Base-by-base conservation (phyloP, 352 stramenopile genomes). In the Elongisporangium anandrum region DNA sequence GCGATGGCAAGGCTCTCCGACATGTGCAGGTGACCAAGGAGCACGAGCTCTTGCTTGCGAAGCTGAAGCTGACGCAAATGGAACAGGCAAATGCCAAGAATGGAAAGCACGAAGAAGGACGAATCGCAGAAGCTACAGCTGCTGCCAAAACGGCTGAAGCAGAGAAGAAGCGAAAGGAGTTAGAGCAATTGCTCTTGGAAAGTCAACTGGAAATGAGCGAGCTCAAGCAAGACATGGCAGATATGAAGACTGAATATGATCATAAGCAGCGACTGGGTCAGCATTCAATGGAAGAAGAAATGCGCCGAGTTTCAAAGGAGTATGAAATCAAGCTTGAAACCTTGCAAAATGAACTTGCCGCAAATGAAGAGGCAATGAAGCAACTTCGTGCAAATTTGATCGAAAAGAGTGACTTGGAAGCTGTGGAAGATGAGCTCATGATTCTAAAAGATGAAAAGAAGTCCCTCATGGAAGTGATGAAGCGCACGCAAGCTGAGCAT, bases 11-110 rank as follows among this genome's bases (percentile, higher is more conserved):
- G 57, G 66, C 69, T 16, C 58, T 83, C 12, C 63, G 68, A 29
- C 79, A 72, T 21, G 68, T 70, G 7, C 88, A 84, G 69, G 72
- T 76, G 20, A 77, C 72, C 1, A 92, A 88, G 57, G 75, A 90
- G 20, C 79, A 88, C 19, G 77, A 88, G 24, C 59, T 92, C 20
- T 72, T 75, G 19, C 57, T 88, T 51, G 69, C 79, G 1, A 82
- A 85, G 51, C 59, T 89, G 26, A 81, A 78, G 59, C 51, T 93
- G 24, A 76, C 77, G 23, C 76, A 89, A 57, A 73, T 88, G 64
- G 79, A 93, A 26, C 71, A 73, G 12, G 72, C 77, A 12, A 65
- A 62, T 8, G 59, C 67, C 23, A 60, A 62, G 17, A 60, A 68
- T 2, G 61, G 70, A 50, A 64, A 68, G 48, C 69, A 72, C 20